These are phyloP conservation scores for Catunica adiposa DNA, from an alignment of 2,329 filamentous ascomycete species.

Conservation along the genomic window DNA sequence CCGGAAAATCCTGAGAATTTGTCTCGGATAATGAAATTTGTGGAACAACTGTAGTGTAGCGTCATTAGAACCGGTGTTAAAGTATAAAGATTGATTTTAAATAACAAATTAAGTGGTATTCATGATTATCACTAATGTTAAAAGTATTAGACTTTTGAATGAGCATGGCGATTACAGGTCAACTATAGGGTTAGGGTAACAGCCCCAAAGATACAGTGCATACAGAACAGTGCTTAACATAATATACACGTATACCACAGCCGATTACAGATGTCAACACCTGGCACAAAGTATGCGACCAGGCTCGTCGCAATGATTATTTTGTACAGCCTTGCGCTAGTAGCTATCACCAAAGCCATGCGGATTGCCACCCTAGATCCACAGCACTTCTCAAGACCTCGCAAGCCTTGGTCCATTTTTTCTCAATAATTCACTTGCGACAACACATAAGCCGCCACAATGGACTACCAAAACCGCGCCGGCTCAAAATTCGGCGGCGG, in stretches of 20 bases:
- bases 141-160: too few species aligned
- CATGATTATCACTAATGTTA: too few species aligned
- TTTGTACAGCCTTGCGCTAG: not conserved
- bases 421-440: not conserved
- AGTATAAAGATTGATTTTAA: too few species aligned
- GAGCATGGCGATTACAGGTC: too few species aligned
- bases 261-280: not conserved
- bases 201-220: not conserved
- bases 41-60: too few species aligned
- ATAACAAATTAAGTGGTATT: too few species aligned
- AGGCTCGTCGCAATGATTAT: not conserved
- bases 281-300: not conserved
- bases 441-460: too few species aligned
- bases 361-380: not conserved
- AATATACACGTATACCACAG: too few species aligned
- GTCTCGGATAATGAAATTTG: too few species aligned
- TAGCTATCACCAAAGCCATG: conserved; percentile 2
- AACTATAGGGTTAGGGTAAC: not conserved
- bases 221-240: not conserved
- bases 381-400: not conserved
- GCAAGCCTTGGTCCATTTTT: too few species aligned
- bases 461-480: conserved; percentile 78
- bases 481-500: conserved; percentile 97
- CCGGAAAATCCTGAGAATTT: too few species aligned
- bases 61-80: too few species aligned